A percentile compares a stretch with the other conserved stretches of the same genome.
Conservation (phyloP, 2,329 filamentous ascomycete genomes). For the Alternaria metachromatica region DNA sequence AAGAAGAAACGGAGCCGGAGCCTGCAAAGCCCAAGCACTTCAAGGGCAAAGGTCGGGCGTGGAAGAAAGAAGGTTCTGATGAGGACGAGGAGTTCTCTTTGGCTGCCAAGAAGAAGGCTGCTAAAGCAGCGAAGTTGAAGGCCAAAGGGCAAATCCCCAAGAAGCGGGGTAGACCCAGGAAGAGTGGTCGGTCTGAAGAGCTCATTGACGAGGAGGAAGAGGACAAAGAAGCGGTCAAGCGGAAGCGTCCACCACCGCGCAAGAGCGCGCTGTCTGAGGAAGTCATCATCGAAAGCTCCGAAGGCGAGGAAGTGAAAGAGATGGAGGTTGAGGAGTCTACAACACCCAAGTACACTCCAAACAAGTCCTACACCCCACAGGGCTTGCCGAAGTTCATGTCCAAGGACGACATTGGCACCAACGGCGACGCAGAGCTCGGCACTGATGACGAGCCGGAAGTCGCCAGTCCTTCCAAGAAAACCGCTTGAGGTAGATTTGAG, state of each 20-base stretch:
- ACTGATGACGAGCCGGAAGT: neutral
- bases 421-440: neutral
- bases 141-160: slow-evolving; percentile 20
- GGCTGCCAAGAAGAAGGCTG: slow-evolving; percentile 29
- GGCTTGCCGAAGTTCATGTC: neutral
- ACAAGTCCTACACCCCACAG: slow-evolving; percentile 6
- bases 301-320: slow-evolving; percentile 1
- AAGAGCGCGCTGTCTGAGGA: slow-evolving; percentile 29
- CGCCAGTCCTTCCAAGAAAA: neutral
- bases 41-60: slow-evolving; percentile 42
- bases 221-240: slow-evolving; percentile 15
- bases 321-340: neutral
- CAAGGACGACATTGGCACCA: neutral
- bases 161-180: slow-evolving; percentile 30
- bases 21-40: slow-evolving; percentile 30
- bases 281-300: slow-evolving; percentile 23
- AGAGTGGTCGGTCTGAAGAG: slow-evolving; percentile 28
- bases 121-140: slow-evolving; percentile 22
- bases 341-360: slow-evolving; percentile 2
- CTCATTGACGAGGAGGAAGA: slow-evolving; percentile 20
- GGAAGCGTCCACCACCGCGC: slow-evolving; percentile 18
- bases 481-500: neutral
- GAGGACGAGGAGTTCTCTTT: slow-evolving; percentile 39
- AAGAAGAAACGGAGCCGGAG: slow-evolving; percentile 18
- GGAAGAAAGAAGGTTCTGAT: slow-evolving; percentile 41